A percentile compares a stretch with the other conserved stretches of the same genome.
Evolutionary conservation across 805 yeast genomes (phyloP).

Genomic region (Starmerella stigmatis): DNA sequence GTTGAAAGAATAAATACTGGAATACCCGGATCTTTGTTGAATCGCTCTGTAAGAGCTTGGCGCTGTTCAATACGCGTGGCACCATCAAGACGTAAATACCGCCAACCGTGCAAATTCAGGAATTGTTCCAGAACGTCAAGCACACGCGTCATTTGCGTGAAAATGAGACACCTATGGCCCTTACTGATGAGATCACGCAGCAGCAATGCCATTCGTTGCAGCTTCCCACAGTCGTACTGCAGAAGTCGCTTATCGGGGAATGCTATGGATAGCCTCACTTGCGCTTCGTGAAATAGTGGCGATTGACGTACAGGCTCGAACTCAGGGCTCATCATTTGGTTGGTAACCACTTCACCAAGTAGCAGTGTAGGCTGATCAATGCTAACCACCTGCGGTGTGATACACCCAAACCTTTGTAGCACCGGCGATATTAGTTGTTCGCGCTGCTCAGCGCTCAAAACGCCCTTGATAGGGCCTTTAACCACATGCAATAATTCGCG

Average conservation of each 20-base stretch:
- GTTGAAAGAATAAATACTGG: slow-evolving; percentile 90
- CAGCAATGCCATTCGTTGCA: slow-evolving; percentile 70
- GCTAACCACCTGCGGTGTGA: slow-evolving; percentile 79
- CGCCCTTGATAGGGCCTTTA: slow-evolving; percentile 17
- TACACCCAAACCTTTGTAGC: slow-evolving; percentile 68
- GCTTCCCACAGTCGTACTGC: slow-evolving; percentile 94
- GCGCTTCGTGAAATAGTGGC: slow-evolving; percentile 67
- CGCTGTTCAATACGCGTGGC: slow-evolving; percentile 96
- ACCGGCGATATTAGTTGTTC: slow-evolving; percentile 36
- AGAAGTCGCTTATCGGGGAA: slow-evolving; percentile 89
- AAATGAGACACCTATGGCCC: slow-evolving; percentile 90
- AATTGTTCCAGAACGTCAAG: slow-evolving; percentile 88
- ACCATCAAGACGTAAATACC: slow-evolving; percentile 93
- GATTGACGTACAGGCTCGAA: slow-evolving; percentile 27
- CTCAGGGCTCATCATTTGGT: slow-evolving; percentile 5
- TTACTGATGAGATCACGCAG: slow-evolving; percentile 66
- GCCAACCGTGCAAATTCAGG: slow-evolving; percentile 84
- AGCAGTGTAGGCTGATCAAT: slow-evolving; percentile 44
- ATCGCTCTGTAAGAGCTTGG: slow-evolving; percentile 83
- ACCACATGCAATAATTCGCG: slow-evolving; percentile 28
- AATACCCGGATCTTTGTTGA: slow-evolving; percentile 73
- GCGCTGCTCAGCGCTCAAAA: slow-evolving; percentile 27
- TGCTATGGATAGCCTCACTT: slow-evolving; percentile 78
- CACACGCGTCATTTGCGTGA: slow-evolving; percentile 97
- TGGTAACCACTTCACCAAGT: slow-evolving; percentile 19